Evolutionary conservation across 179 eudicot species (phyloP), one percentile per base, ranked within the genome.

Genomic region (Camellia oleifera): DNA sequence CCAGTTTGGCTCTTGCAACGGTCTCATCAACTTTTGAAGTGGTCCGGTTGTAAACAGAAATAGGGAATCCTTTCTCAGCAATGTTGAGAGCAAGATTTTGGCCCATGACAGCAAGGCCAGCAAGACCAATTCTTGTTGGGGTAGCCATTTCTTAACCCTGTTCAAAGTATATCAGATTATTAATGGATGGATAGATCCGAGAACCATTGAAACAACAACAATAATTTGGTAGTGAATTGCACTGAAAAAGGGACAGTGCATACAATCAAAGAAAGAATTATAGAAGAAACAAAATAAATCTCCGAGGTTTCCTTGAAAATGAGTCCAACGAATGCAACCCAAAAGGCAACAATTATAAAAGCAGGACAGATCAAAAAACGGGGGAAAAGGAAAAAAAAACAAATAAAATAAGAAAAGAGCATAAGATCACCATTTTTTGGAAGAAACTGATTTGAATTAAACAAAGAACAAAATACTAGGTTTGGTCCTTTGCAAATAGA

Each of bases 31-130:
- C 97, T 82, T 94, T 94, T 78, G 94, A 90, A 62, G 95, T 88
- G 53, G 92, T 92, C 20, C 98, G 84, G 84, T 92, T 94, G 88
- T 94, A 94, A 77, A 94, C 93, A 20, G 98, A 92, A 15, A 94
- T 93, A 14, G 97, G 97, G 83, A 93, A 93, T 20, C 95, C 95
- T 89, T 93, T 91, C 52, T 93, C 97, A 79, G 97, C 97, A 80
- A 93, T 92, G 89, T 94, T 92, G 54, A 92, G 97, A 81, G 98
- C 98, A 44, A 94, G 97, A 84, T 94, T 94, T 82, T 94, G 98
- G 60, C 98, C 98, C 98, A 94, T 92, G 48, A 94, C 98, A 50
- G 98, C 98, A 42, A 94, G 90, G 79, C 98, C 98, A 60, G 97
- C 97, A 45, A 94, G 95, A 80, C 97, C 98, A 72, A 94, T 94